Conservation (phyloP, 169 alveolate species). For the Plasmodium malariae region DNA sequence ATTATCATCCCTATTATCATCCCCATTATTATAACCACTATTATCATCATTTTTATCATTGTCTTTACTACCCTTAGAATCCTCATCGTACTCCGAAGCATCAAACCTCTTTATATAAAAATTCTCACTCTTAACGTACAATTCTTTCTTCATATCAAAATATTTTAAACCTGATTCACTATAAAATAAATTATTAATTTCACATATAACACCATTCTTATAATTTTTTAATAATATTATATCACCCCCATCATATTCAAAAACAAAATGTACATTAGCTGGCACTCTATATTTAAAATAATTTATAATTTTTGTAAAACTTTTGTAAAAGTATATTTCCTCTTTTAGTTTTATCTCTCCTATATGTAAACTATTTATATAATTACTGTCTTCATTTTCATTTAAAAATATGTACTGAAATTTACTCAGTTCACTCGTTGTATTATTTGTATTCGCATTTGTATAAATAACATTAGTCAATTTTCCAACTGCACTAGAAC, state of each 20-base stretch:
- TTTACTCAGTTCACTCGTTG: slow-evolving; percentile 7
- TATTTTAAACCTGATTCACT: slow-evolving; percentile 49
- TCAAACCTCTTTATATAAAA: slow-evolving; percentile 15
- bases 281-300: slow-evolving; percentile 45
- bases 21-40: neutral
- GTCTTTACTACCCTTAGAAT: neutral
- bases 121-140: slow-evolving; percentile 13
- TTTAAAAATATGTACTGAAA: slow-evolving; percentile 44
- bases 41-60: neutral
- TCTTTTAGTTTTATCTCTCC: slow-evolving; percentile 22
- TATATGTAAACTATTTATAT: slow-evolving; percentile 2
- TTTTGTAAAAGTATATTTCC: slow-evolving; percentile 54
- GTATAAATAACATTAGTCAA: slow-evolving; percentile 3
- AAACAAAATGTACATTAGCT: slow-evolving; percentile 18
- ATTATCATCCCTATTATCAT: neutral
- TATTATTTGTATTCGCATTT: neutral
- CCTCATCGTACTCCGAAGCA: neutral
- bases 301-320: slow-evolving; percentile 51
- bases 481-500: neutral
- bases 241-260: slow-evolving; percentile 53
- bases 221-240: slow-evolving; percentile 22
- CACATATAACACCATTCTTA: slow-evolving; percentile 36
- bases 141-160: slow-evolving; percentile 5
- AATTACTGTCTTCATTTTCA: slow-evolving; percentile 11
- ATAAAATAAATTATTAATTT: slow-evolving; percentile 42